Evolutionary conservation across 805 yeast species (phyloP).

Genomic region (Yarrowia divulgata): DNA sequence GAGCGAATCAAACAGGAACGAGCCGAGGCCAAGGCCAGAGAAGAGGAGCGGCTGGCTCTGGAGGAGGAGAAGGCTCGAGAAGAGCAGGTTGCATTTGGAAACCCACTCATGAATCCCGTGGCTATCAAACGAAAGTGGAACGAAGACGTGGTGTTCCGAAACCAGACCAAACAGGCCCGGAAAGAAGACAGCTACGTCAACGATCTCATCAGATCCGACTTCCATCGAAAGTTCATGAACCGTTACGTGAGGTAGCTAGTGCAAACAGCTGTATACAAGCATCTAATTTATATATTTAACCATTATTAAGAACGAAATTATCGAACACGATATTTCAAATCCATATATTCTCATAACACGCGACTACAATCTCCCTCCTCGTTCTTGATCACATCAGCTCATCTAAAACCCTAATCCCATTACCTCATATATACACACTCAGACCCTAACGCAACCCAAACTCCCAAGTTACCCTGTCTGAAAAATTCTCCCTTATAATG

Average conservation of each 20-base stretch:
- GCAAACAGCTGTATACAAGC: not conserved
- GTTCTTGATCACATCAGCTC: too few relatives aligned
- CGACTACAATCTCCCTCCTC: too few relatives aligned
- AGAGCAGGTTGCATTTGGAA: slow-evolving; percentile 48
- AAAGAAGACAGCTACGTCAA: slow-evolving; percentile 48
- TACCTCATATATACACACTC: too few relatives aligned
- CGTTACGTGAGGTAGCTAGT: slow-evolving; percentile 49
- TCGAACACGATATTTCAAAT: too few relatives aligned
- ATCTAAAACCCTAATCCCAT: not conserved
- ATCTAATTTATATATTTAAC: slow-evolving; percentile 25
- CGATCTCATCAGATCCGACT: slow-evolving; percentile 52
- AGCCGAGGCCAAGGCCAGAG: slow-evolving; percentile 45
- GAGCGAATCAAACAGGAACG: slow-evolving; percentile 51
- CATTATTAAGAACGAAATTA: not conserved
- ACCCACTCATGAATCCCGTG: slow-evolving; percentile 48
- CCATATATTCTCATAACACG: too few relatives aligned
- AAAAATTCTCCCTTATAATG: slow-evolving; percentile 30
- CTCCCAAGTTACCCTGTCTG: slow-evolving; percentile 31
- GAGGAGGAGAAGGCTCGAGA: slow-evolving; percentile 41
- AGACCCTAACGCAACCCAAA: slow-evolving; percentile 4
- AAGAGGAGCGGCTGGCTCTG: slow-evolving; percentile 43
- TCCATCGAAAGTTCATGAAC: slow-evolving; percentile 51
- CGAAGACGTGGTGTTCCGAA: slow-evolving; percentile 50
- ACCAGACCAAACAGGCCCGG: slow-evolving; percentile 47
- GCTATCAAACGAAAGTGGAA: slow-evolving; percentile 49